Evolutionary conservation across 108 stramenopile species (phyloP), one percentile per base, ranked within the genome.

Genomic region (Skeletonema potamos): DNA sequence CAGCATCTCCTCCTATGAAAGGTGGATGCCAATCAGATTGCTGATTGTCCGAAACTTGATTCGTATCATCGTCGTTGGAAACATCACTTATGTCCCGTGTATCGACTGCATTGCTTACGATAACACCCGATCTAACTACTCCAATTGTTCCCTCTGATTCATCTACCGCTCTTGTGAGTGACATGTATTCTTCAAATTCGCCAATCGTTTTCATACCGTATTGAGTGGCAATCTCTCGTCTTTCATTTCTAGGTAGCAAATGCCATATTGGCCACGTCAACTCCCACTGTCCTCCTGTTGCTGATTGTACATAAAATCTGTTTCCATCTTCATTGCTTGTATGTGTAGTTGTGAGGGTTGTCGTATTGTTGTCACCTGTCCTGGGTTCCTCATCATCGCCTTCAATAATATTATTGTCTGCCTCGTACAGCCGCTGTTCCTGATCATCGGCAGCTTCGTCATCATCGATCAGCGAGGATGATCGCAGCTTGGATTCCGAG

Each of bases 261-360:
- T 91, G 89, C 92, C 92, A 93, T 51, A 93, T 91, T 9, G 87
- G 87, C 88, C 89, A 93, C 3, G 92, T 89, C 13, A 93, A 54
- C 56, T 85, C 80, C 87, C 87, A 92, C 0, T 78, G 70, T 28
- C 88, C 85, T 51, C 82, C 85, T 26, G 64, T 55, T 51, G 72
- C 30, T 43, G 77, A 67, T 62, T 68, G 64, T 2, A 79, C 66
- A 39, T 68, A 79, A 18, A 79, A 64, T 58, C n/a, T 51, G 20
- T 61, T 51, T 27, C n/a, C 64, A 30, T 37, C 20, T 20, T 34
- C 26, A 51, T 65, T 55, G 34, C 30, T 67, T 34, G 43, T 30
- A 22, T 51, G 48, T 28, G 9, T 20, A 30, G 37, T 41, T 55
- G 20, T 58, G 24, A 32, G 3, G n/a, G 36, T 43, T 27, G 29